phyloP scores from a whole-genome alignment of 257 asterid genomes.

The Pogostemon cablin region DNA sequence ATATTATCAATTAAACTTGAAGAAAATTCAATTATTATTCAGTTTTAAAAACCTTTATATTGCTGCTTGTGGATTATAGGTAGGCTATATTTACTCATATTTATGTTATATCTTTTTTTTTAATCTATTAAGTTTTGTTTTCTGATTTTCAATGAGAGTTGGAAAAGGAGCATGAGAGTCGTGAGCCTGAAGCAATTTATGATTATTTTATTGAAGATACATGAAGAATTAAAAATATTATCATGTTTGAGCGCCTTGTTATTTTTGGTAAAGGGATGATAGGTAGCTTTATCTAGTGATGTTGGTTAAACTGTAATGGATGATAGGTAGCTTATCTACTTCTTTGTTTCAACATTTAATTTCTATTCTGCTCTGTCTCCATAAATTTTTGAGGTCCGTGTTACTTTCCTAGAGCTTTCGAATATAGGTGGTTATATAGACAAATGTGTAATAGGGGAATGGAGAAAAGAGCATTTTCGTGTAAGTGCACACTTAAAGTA shows the following conservation, averaged over 20 bases:
- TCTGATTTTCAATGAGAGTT: neutral
- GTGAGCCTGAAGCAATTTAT: neutral
- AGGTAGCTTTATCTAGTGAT: neutral
- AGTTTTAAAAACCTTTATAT: slow-evolving; percentile 19
- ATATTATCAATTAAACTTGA: slow-evolving; percentile 1
- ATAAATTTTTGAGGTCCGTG: neutral
- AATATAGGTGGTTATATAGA: neutral
- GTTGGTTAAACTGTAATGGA: neutral
- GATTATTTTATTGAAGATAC: neutral
- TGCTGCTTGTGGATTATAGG: slow-evolving; percentile 24
- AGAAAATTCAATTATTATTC: slow-evolving; percentile 5
- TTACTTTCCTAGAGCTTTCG: slow-evolving; percentile 18
- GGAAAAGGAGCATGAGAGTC: neutral
- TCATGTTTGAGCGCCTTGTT: neutral
- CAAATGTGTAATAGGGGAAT: no score
- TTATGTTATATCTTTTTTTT: neutral
- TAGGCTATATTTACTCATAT: slow-evolving; percentile 12
- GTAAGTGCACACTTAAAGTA: no score
- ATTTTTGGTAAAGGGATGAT: neutral
- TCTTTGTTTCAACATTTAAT: slow-evolving; percentile 8
- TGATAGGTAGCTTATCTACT: neutral
- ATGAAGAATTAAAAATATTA: neutral
- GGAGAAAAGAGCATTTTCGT: no score
- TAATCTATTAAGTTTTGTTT: neutral
- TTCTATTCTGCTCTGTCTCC: slow-evolving; percentile 5